These are phyloP conservation scores for Rhizopogon salebrosus DNA, from an alignment of 768 basidiomycete genomes.

Conservation along the genomic window DNA sequence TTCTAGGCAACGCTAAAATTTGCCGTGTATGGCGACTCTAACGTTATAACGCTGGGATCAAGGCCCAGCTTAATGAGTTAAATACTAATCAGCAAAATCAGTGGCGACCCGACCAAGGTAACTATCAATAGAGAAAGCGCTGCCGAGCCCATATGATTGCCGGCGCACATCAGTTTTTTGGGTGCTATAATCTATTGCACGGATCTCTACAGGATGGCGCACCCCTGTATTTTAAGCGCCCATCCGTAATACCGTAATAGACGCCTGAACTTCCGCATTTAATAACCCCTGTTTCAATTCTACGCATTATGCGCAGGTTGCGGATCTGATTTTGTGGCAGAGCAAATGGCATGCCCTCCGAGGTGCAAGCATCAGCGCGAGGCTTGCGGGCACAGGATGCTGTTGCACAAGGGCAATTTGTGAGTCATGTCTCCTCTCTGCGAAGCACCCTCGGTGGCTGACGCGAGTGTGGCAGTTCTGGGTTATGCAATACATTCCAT, in stretches of 20 bases:
- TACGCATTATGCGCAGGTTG: conserved; percentile 49
- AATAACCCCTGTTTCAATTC: conserved; percentile 48
- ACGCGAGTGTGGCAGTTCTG: conserved; percentile 21
- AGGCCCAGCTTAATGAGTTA: conserved; percentile 47
- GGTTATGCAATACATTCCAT: conserved; percentile 42
- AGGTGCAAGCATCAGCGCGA: conserved; percentile 44
- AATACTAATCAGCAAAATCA: conserved; percentile 34
- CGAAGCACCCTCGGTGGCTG: conserved; percentile 2
- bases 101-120: conserved; percentile 33
- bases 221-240: conserved; percentile 37
- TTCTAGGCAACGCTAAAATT: conserved; percentile 53
- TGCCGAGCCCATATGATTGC: conserved; percentile 52
- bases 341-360: conserved; percentile 44
- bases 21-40: conserved; percentile 39
- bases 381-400: conserved; percentile 52
- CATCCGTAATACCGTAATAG: neutral
- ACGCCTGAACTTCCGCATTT: neutral
- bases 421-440: conserved; percentile 21
- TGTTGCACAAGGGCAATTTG: conserved; percentile 33
- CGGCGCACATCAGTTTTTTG: conserved; percentile 38
- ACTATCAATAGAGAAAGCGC: conserved; percentile 60
- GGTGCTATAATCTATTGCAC: conserved; percentile 62
- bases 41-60: conserved; percentile 50
- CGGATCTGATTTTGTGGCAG: conserved; percentile 27
- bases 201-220: conserved; percentile 56